Conservation (phyloP, 2,329 filamentous ascomycete genomes). For the Gliomastix tumulicola region DNA sequence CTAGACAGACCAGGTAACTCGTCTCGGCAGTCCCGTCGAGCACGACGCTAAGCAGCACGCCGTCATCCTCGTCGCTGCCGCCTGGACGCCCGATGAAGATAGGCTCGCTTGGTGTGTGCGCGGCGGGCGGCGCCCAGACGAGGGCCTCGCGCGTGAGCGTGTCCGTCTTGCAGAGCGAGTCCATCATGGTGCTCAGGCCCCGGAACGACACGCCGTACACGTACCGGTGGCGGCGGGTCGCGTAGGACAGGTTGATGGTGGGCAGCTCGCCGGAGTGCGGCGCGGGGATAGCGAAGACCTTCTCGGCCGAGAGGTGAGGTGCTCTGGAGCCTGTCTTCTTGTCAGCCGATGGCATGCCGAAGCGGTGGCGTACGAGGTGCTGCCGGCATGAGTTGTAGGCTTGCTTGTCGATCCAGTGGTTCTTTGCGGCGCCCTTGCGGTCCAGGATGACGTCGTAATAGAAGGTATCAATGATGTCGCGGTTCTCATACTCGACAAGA, state of each 20-base stretch:
- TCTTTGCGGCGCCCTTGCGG: constrained; percentile 34
- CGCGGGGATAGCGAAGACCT: constrained; percentile 37
- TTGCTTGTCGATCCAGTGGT: constrained; percentile 33
- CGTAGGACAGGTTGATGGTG: constrained; percentile 53
- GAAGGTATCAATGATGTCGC: constrained; percentile 57
- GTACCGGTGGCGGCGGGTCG: constrained; percentile 48
- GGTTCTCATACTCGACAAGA: constrained; percentile 53
- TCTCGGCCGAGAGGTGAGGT: constrained; percentile 14
- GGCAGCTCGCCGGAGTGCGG: constrained; percentile 58
- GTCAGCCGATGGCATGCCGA: constrained; percentile 21
- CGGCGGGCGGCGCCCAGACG: constrained; percentile 49
- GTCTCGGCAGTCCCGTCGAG: constrained; percentile 50
- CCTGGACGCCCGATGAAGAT: constrained; percentile 52
- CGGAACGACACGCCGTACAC: constrained; percentile 51
- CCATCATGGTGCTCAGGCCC: constrained; percentile 52
- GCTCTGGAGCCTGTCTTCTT: neutral
- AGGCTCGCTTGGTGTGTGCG: constrained; percentile 62
- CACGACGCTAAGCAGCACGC: constrained; percentile 54
- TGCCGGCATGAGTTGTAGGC: constrained; percentile 25
- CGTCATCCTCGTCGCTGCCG: constrained; percentile 51
- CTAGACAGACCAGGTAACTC: constrained; percentile 61
- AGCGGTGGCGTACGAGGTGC: constrained; percentile 34
- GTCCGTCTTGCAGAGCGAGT: constrained; percentile 61
- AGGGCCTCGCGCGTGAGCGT: constrained; percentile 40
- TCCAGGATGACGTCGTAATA: constrained; percentile 64